Evolutionary conservation across 1,284 basidiomycete species (phyloP).

Genomic region (Cryptococcus sp.): DNA sequence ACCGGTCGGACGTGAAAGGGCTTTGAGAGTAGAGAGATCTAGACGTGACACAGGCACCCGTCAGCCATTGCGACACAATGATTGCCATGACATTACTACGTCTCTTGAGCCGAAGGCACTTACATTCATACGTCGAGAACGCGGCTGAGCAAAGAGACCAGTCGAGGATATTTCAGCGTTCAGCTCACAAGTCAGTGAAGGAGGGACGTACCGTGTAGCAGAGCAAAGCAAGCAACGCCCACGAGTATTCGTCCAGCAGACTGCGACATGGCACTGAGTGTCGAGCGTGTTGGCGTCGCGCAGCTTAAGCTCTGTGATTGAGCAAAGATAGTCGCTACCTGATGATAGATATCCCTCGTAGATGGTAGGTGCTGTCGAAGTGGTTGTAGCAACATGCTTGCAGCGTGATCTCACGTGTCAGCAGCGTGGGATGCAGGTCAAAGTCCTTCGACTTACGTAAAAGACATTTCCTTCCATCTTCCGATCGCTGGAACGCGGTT

Average conservation of each 20-base stretch:
- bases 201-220: constrained; percentile 39
- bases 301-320: no score
- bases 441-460: no score
- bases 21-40: constrained; percentile 53
- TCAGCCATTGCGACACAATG: background rate
- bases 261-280: constrained; percentile 10
- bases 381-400: no score
- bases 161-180: background rate
- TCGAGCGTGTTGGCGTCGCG: no score
- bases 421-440: no score
- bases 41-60: constrained; percentile 2
- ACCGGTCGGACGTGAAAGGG: constrained; percentile 35
- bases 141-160: constrained; percentile 34
- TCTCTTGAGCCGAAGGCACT: constrained; percentile 10
- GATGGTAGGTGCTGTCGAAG: no score
- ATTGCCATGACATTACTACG: background rate
- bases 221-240: constrained; percentile 32
- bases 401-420: no score
- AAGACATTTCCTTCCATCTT: no score
- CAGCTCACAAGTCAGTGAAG: background rate
- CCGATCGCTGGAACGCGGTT: no score
- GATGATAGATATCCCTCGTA: no score
- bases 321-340: no score
- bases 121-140: constrained; percentile 53
- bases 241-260: constrained; percentile 32